These are phyloP conservation scores for Russula foetens DNA, from an alignment of 768 basidiomycete species.

Conservation along the genomic window DNA sequence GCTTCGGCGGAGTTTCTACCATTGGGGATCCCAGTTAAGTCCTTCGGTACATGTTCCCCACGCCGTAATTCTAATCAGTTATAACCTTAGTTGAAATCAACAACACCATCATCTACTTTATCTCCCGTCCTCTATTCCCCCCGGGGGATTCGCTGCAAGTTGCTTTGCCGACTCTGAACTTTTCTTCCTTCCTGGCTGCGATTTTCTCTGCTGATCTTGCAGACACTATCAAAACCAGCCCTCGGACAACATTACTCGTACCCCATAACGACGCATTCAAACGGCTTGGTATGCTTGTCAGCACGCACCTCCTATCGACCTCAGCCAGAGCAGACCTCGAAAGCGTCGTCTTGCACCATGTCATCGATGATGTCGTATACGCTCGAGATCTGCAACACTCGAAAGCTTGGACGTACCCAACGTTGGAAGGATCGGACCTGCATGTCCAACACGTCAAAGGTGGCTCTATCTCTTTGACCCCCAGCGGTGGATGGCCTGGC, in stretches of 20 bases:
- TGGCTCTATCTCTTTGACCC: constrained; percentile 37
- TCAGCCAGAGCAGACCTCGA: constrained; percentile 75
- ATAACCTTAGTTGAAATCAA: constrained; percentile 52
- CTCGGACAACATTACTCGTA: constrained; percentile 74
- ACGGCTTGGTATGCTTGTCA: constrained; percentile 75
- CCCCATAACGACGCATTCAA: constrained; percentile 89
- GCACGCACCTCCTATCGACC: constrained; percentile 74
- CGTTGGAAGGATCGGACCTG: constrained; percentile 79
- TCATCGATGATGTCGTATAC: constrained; percentile 70
- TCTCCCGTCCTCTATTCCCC: constrained; percentile 75
- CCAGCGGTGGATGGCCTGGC: constrained; percentile 75
- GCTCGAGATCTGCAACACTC: constrained; percentile 50
- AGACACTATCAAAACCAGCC: constrained; percentile 51
- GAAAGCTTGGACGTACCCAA: constrained; percentile 64
- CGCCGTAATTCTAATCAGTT: constrained; percentile 3
- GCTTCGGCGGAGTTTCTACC: constrained; percentile 77
- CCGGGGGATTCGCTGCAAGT: constrained; percentile 77
- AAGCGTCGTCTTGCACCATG: constrained; percentile 83
- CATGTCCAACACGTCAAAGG: constrained; percentile 55
- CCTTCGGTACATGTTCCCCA: not conserved
- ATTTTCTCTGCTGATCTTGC: constrained; percentile 82
- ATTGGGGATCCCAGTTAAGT: constrained; percentile 68
- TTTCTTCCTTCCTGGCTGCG: constrained; percentile 87
- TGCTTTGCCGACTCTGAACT: constrained; percentile 71
- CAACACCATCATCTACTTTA: constrained; percentile 80